A percentile compares a stretch with the other conserved stretches of the same genome.
phyloP scores from a whole-genome alignment of 148 eudicot genomes.

The Spergularia bocconei region DNA sequence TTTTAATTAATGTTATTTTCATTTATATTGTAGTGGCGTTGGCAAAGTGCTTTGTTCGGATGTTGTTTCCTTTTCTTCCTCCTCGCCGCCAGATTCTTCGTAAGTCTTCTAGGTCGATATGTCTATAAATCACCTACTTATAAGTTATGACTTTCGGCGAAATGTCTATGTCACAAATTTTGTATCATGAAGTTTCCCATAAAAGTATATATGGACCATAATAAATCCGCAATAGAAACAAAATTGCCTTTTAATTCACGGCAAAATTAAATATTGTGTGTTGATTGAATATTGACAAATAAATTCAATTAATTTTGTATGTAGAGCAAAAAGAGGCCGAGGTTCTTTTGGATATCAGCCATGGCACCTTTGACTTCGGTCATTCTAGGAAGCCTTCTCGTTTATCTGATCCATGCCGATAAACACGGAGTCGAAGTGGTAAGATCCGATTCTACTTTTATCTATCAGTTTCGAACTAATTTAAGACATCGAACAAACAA shows the following conservation, averaged over 20 bases:
- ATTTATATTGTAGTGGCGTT: constrained; percentile 71
- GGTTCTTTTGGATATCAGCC: constrained; percentile 89
- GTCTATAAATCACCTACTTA: no score
- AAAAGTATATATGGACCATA: no score
- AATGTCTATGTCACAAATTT: no score
- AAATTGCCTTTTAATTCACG: no score
- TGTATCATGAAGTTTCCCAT: no score
- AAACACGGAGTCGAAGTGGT: constrained; percentile 93
- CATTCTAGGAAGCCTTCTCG: constrained; percentile 71
- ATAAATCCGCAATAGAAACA: no score
- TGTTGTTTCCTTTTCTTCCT: constrained; percentile 76
- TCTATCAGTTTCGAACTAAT: no score
- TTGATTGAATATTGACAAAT: background rate
- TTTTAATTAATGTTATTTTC: no score
- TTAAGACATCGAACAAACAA: no score
- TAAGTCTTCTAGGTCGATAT: constrained; percentile 36
- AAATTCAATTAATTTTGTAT: background rate
- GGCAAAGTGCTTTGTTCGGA: constrained; percentile 90
- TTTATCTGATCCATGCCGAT: constrained; percentile 88
- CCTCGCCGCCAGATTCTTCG: constrained; percentile 55
- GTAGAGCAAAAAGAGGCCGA: constrained; percentile 81
- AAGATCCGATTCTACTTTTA: constrained; percentile 13
- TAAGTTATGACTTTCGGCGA: no score
- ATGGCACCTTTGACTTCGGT: constrained; percentile 88
- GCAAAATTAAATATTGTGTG: no score